Evolutionary conservation across 768 basidiomycete genomes (phyloP), one percentile per base, ranked within the genome.

Genomic region (Wakefieldia striispora): DNA sequence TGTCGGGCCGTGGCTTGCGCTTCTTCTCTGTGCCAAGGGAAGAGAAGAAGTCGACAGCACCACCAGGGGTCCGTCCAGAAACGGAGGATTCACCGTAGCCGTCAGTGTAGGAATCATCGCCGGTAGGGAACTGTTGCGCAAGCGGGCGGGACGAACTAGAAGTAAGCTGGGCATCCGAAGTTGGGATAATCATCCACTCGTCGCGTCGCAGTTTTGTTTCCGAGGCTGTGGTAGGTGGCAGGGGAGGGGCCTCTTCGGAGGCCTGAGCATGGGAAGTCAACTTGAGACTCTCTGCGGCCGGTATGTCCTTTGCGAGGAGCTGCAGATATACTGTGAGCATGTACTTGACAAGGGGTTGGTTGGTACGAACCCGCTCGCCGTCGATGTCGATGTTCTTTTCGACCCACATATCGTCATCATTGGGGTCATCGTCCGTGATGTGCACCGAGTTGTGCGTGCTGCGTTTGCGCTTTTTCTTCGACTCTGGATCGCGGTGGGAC

Each of bases 1-100:
- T 75, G 24, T 83, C 80, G 11, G 76, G 73, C 35, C 68, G 74
- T 8, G 81, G 75, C 46, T 83, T 81, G 62, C 84, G 84, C 68
- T 80, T 84, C 71, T 77, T 81, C 62, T 90, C 91, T 6, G 80
- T 88, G 4, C 95, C 95, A 38, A 99, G 73, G 53, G 73, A 81
- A 1, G 89, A 85, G 74, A 98, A 98, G 71, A 97, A 95, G 68
- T 98, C 95, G 21, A 88, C 78, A 3, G 78, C 78, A 35, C 81
- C 84, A 4, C 70, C 74, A 38, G 75, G 62, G 5, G 74, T 80
- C 10, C 84, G 77, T 44, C 71, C 64, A 24, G 70, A 70, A 13
- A 57, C 59, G 12, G 75, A 69, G 2, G 70, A 54, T 43, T 84
- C 83, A 17, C 81, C 83, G 51, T 87, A 88, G 21, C 74, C 82